Percentiles rank a stretch among this genome's conserved stretches.
These are phyloP conservation scores for Spiromastix sp. DNA, from an alignment of 2,329 filamentous ascomycete species.

Conservation along the genomic window DNA sequence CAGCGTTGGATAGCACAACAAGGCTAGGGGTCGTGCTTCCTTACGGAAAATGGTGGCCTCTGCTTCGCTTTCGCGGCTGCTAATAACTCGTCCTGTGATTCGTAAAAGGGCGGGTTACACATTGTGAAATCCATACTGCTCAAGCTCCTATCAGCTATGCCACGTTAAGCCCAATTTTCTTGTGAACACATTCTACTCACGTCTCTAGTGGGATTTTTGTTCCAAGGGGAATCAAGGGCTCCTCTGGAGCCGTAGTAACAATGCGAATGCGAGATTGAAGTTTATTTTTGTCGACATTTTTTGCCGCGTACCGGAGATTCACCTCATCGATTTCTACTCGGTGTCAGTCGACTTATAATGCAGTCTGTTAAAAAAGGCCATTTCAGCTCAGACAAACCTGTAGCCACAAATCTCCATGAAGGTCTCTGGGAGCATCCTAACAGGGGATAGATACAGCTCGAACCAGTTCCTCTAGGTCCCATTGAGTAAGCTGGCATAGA, in stretches of 20 bases:
- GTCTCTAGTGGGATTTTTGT: conserved; percentile 24
- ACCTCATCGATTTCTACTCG: conserved; percentile 60
- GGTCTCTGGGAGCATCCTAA: conserved; percentile 60
- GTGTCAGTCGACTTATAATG: background rate
- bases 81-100: conserved; percentile 58
- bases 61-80: conserved; percentile 56
- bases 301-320: conserved; percentile 54
- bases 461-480: conserved; percentile 62
- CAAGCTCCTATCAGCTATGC: too few relatives aligned
- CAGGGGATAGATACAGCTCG: conserved; percentile 83
- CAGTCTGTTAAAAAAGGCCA: background rate
- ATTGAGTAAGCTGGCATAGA: background rate
- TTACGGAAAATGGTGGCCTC: conserved; percentile 57
- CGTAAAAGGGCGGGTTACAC: conserved; percentile 93
- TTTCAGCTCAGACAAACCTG: conserved; percentile 33
- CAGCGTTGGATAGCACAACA: background rate
- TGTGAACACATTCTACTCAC: too few relatives aligned
- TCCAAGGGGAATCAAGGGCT: conserved; percentile 54
- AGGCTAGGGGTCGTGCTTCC: too few relatives aligned
- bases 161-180: background rate
- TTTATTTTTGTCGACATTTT: conserved; percentile 58
- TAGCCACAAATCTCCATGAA: conserved; percentile 62
- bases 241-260: conserved; percentile 41
- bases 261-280: conserved; percentile 56
- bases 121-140: conserved; percentile 67